Base-by-base conservation (phyloP, 2,329 filamentous ascomycete species). In the Macrophomina tecta region DNA sequence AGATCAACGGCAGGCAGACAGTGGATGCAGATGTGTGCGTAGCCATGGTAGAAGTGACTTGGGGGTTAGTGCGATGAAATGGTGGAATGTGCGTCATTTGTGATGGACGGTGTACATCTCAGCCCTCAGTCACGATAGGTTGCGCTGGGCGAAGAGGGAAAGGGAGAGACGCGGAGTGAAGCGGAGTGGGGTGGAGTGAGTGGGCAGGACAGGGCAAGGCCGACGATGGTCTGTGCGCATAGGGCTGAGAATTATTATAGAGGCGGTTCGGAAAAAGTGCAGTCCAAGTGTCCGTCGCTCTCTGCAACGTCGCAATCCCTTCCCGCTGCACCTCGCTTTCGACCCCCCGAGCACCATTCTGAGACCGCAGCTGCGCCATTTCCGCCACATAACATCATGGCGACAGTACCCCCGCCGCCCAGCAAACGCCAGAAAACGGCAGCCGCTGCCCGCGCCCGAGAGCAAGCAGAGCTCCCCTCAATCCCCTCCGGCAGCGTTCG, bases 401-500 rank as follows among this genome's bases (percentile, higher is more conserved):
- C 93, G 72, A 97, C 93, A 5, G 81, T 94, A 56, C 78, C 90
- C 5, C 93, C 93, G n/a, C 93, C 92, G 55, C 92, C 92, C 4
- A 94, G 90, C 63, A 98, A 97, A 80, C 88, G 93, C 69, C 93
- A 97, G 76, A 91, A 90, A 79, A 88, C 90, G 60, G 92, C 92
- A 72, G 86, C 86, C 28, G 84, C 90, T 48, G 91, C 92, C 72
- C 88, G 88, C 73, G 87, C 91, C 7, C 85, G 89, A 70, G 82
- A 88, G 55, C 93, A 97, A 75, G 90, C 95, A 75, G 89, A 94
- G 81, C 86, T 94, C 62, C 82, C 86, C 49, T 83, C 89, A 61
- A 86, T 91, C 60, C 86, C 90, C 0, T 87, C 88, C 40, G 93
- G 93, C 70, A 93, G 89, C 68, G 88, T 96, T 76, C 90, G 92